Conservation (phyloP, 208 protist genomes). For the Lotmaria passim region DNA sequence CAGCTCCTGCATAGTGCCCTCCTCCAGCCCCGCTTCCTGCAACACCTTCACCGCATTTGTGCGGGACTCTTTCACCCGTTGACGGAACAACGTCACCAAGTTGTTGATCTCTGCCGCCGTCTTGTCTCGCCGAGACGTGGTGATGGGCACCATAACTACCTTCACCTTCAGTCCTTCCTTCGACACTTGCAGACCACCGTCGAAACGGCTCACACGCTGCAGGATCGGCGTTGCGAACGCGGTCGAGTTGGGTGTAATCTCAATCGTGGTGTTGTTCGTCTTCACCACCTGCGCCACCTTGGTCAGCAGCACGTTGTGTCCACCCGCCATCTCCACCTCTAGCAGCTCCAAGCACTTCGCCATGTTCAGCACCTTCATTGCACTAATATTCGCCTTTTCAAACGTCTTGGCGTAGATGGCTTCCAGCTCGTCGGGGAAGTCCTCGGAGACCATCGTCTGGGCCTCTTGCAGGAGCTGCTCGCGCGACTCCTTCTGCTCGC, state of each 20-base stretch:
- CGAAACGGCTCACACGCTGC: slow-evolving; percentile 78
- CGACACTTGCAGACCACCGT: slow-evolving; percentile 67
- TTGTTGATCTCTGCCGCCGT: slow-evolving; percentile 58
- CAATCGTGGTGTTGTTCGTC: slow-evolving; percentile 59
- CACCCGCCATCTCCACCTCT: slow-evolving; percentile 70
- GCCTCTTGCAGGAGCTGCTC: slow-evolving; percentile 79
- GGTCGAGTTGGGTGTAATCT: slow-evolving; percentile 63
- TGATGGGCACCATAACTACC: slow-evolving; percentile 73
- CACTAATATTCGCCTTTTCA: slow-evolving; percentile 79
- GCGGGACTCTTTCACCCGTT: slow-evolving; percentile 64
- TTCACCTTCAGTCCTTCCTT: slow-evolving; percentile 76
- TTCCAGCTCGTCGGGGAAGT: slow-evolving; percentile 82
- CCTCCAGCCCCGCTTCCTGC: slow-evolving; percentile 70
- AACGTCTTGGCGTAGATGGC: slow-evolving; percentile 56
- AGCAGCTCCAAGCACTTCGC: slow-evolving; percentile 85
- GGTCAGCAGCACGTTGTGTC: slow-evolving; percentile 64
- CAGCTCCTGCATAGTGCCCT: slow-evolving; percentile 63
- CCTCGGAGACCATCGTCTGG: slow-evolving; percentile 61
- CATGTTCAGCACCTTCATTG: slow-evolving; percentile 91
- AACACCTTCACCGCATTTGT: slow-evolving; percentile 66
- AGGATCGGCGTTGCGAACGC: slow-evolving; percentile 63
- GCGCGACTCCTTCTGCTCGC: slow-evolving; percentile 56
- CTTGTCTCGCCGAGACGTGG: slow-evolving; percentile 72
- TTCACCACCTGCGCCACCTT: slow-evolving; percentile 84
- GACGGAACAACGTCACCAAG: slow-evolving; percentile 50